A percentile compares a stretch with the other conserved stretches of the same genome.
Evolutionary conservation across 2,329 filamentous ascomycete genomes (phyloP).

Genomic region (Ustulina deusta): DNA sequence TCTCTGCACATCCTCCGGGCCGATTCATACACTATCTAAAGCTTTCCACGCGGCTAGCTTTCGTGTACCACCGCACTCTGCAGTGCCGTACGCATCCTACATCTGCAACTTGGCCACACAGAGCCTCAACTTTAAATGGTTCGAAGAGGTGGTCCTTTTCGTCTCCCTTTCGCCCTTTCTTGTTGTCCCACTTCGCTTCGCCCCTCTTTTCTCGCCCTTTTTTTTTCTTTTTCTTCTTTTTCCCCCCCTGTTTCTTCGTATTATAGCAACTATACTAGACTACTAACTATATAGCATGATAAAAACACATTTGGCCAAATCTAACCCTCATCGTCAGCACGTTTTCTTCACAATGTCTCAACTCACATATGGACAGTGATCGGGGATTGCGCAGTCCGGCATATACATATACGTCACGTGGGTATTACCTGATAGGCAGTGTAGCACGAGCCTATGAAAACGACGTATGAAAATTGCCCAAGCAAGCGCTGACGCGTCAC

Average conservation of each 20-base stretch:
- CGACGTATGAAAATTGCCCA: slow-evolving; percentile 17
- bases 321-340: too few species aligned
- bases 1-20: slow-evolving; percentile 18
- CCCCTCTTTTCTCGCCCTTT: neutral
- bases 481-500: slow-evolving; percentile 49
- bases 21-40: slow-evolving; percentile 22
- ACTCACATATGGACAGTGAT: neutral
- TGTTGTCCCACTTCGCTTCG: neutral
- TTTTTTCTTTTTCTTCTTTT: neutral
- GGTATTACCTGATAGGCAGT: slow-evolving; percentile 5
- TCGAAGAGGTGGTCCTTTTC: neutral
- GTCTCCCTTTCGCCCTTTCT: neutral
- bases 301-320: too few species aligned
- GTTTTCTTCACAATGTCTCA: slow-evolving; percentile 1
- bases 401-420: slow-evolving; percentile 26
- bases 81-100: slow-evolving; percentile 16
- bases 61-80: slow-evolving; percentile 18
- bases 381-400: slow-evolving; percentile 20
- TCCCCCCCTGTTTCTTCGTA: neutral
- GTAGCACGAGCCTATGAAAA: neutral
- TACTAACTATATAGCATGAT: too few species aligned
- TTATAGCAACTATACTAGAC: too few species aligned
- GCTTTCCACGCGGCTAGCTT: slow-evolving; percentile 18
- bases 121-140: slow-evolving; percentile 33
- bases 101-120: slow-evolving; percentile 19